Conservation (phyloP, 2,329 filamentous ascomycete species). For the Fusarium luffae region DNA sequence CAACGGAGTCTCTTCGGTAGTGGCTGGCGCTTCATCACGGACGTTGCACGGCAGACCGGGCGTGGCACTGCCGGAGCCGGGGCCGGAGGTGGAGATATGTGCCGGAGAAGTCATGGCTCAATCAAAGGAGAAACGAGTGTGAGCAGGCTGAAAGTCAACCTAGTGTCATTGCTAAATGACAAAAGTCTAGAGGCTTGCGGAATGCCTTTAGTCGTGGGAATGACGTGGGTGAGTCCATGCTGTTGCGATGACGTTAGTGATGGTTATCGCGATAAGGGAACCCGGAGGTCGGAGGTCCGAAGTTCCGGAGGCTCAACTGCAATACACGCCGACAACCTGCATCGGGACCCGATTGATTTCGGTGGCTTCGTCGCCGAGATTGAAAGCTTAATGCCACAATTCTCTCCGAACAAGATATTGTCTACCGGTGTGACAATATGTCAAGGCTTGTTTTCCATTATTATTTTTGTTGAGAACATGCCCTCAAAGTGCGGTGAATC, state of each 20-base stretch:
- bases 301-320: conserved; percentile 9
- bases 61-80: conserved; percentile 14
- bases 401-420: not conserved
- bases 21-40: not conserved
- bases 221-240: conserved; percentile 1
- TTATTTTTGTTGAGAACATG: not conserved
- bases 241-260: conserved; percentile 30
- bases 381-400: conserved; percentile 1
- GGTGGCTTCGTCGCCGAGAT: conserved; percentile 3
- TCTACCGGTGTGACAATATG: not conserved
- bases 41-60: conserved; percentile 12
- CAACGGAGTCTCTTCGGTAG: conserved; percentile 41
- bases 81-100: conserved; percentile 8
- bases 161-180: not conserved
- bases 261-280: conserved; percentile 2
- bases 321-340: not conserved
- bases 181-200: not conserved
- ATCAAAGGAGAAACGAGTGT: not conserved
- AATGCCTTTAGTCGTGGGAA: not conserved
- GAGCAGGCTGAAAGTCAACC: not conserved
- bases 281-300: conserved; percentile 16
- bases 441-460: not conserved
- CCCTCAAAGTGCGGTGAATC: not conserved
- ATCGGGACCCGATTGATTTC: not conserved
- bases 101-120: conserved; percentile 17